phyloP scores from a whole-genome alignment of 2,329 filamentous ascomycete genomes.

The Verticillium zaregamsianum region DNA sequence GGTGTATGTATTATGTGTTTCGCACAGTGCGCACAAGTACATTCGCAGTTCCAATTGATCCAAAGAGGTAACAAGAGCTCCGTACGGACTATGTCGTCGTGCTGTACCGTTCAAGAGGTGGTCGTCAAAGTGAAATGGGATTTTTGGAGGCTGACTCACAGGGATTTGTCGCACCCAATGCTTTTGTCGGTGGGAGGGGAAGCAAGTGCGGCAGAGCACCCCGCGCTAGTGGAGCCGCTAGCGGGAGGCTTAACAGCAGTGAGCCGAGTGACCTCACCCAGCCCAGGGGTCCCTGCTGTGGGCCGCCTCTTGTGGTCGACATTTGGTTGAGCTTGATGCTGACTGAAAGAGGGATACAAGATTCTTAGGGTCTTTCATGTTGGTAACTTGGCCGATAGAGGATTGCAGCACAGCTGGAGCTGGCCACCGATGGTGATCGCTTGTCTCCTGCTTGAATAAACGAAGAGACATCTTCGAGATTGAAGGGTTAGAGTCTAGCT shows the following conservation, averaged over 20 bases:
- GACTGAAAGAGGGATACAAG: too few species aligned
- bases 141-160: slow-evolving; percentile 14
- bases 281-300: background rate
- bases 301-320: background rate
- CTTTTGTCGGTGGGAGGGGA: background rate
- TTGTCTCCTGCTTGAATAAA: too few species aligned
- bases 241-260: background rate
- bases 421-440: too few species aligned
- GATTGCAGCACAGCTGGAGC: too few species aligned
- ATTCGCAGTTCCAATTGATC: background rate
- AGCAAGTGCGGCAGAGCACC: background rate
- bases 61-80: background rate
- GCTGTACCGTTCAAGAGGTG: background rate
- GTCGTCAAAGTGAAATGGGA: slow-evolving; percentile 3
- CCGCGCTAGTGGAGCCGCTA: slow-evolving; percentile 2
- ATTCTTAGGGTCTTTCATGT: too few species aligned
- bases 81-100: background rate
- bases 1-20: background rate
- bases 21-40: background rate
- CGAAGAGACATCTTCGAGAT: too few species aligned
- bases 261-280: background rate
- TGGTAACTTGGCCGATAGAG: too few species aligned
- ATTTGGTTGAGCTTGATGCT: too few species aligned
- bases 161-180: slow-evolving; percentile 7
- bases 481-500: too few species aligned